These are phyloP conservation scores for Exophiala calicioides DNA, from an alignment of 2,329 filamentous ascomycete species.

Conservation along the genomic window DNA sequence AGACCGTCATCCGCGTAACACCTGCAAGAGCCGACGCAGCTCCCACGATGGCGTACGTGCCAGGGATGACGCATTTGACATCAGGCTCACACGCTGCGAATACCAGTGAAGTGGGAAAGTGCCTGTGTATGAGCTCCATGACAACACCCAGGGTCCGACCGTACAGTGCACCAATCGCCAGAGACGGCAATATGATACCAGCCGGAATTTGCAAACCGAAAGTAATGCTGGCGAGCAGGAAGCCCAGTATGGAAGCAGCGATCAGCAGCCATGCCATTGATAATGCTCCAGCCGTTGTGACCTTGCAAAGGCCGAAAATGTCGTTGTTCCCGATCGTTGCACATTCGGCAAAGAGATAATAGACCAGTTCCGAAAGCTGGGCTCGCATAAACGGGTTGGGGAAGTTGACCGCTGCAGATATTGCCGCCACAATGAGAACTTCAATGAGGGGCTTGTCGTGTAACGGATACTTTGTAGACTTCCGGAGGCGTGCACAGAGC, in stretches of 20 bases:
- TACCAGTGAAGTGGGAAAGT: conserved; percentile 72
- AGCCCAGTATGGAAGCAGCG: conserved; percentile 78
- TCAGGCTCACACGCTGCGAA: conserved; percentile 84
- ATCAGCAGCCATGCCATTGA: conserved; percentile 80
- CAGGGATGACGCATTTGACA: conserved; percentile 83
- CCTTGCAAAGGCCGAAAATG: conserved; percentile 82
- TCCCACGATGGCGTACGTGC: conserved; percentile 94
- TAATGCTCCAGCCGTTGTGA: conserved; percentile 74
- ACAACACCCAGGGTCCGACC: conserved; percentile 87
- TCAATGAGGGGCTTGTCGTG: conserved; percentile 72
- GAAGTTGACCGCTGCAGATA: conserved; percentile 89
- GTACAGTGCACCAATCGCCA: conserved; percentile 89
- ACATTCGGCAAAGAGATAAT: conserved; percentile 89
- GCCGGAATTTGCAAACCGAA: conserved; percentile 94
- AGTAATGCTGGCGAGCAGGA: conserved; percentile 80
- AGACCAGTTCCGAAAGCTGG: conserved; percentile 87
- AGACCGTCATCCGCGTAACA: conserved; percentile 94
- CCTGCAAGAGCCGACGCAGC: conserved; percentile 92
- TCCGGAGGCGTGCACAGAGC: conserved; percentile 78
- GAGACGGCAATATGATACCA: conserved; percentile 91
- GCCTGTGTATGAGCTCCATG: conserved; percentile 82
- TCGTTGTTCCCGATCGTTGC: conserved; percentile 73
- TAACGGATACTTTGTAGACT: conserved; percentile 44
- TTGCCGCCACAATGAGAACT: conserved; percentile 73
- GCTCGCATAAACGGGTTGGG: conserved; percentile 96